Base-by-base conservation (phyloP, 495 filamentous ascomycete genomes). In the Neurospora cerealis region DNA sequence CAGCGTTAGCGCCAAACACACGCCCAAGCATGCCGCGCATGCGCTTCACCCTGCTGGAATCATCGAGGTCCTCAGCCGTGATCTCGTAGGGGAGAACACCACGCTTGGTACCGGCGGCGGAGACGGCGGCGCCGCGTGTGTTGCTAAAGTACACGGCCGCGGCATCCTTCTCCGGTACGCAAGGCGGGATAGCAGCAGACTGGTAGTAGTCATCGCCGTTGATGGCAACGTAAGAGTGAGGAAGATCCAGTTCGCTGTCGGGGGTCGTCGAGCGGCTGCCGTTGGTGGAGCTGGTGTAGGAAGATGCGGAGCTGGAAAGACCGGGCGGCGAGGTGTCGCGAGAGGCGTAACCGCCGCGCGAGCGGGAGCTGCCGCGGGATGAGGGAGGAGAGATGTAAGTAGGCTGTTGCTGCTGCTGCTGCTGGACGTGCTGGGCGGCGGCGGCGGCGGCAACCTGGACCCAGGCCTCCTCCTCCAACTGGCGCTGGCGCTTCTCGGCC, bases 1-100 rank as follows among this genome's bases (percentile, higher is more conserved):
- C 78, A 32, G 70, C 42, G 66, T 73, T 74, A 34, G 72, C 72
- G 24, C 81, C 81, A 71, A 84, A 83, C 48, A 85, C 81, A 39
- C 84, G 78, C 2, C 83, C 82, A 75, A 83, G 79, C 75, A 86
- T 77, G 66, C 83, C 81, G 69, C 79, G 79, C 37, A 79, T 79
- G 40, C 80, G 79, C 81, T 85, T 86, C 44, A 80, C 75, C 41
- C 79, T 79, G 48, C 76, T 78, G 24, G 79, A 77, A 60, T 82
- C 80, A 74, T 85, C 83, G 38, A 85, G 75, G 70, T 85, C 80
- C 48, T 85, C 84, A 4, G 78, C 77, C 72, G 78, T 83, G 70
- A 87, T 86, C 78, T 87, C 85, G 75, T 85, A 86, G 8, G 85
- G 83, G 7, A 87, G 81, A 71, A 82, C 74, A 54, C 54, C 54